Evolutionary conservation across 1,284 basidiomycete species (phyloP).

Genomic region (Sanghuangporus weigelae): DNA sequence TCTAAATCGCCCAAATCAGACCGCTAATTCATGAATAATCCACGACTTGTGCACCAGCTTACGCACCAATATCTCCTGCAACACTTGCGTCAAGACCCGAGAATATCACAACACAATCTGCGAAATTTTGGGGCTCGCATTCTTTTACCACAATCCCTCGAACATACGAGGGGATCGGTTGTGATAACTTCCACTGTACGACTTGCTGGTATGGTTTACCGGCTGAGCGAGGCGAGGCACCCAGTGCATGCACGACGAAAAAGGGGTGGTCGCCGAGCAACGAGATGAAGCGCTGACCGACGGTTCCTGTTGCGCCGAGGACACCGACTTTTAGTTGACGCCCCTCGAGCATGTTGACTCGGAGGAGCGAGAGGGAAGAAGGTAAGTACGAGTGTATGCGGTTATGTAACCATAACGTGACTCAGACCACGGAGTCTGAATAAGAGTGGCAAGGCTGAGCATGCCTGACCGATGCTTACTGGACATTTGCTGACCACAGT

Average conservation of each 20-base stretch:
- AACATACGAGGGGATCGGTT: conserved; percentile 68
- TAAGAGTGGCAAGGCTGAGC: not conserved
- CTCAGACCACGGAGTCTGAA: too few relatives aligned
- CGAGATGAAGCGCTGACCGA: conserved; percentile 92
- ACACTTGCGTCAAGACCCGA: conserved; percentile 94
- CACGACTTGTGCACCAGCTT: not conserved
- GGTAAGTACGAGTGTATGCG: not conserved
- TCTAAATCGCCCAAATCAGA: conserved; percentile 45
- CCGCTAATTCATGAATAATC: not conserved
- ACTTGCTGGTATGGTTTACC: conserved; percentile 80
- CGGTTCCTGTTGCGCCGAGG: conserved; percentile 94
- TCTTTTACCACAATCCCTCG: conserved; percentile 71
- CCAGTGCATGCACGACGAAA: conserved; percentile 84
- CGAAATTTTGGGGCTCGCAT: conserved; percentile 77
- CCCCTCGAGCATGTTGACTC: conserved; percentile 17
- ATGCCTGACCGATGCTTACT: not conserved
- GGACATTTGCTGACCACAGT: not conserved
- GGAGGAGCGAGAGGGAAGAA: conserved; percentile 3
- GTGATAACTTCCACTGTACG: conserved; percentile 88
- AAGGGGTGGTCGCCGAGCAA: conserved; percentile 88
- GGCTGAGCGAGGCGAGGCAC: conserved; percentile 86
- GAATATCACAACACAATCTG: conserved; percentile 86
- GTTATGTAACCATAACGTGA: not conserved
- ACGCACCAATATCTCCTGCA: conserved; percentile 89
- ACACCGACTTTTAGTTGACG: conserved; percentile 78